Evolutionary conservation across 2,329 filamentous ascomycete species (phyloP), one percentile per base, ranked within the genome.

Genomic region (Nannizziopsis barbatae): DNA sequence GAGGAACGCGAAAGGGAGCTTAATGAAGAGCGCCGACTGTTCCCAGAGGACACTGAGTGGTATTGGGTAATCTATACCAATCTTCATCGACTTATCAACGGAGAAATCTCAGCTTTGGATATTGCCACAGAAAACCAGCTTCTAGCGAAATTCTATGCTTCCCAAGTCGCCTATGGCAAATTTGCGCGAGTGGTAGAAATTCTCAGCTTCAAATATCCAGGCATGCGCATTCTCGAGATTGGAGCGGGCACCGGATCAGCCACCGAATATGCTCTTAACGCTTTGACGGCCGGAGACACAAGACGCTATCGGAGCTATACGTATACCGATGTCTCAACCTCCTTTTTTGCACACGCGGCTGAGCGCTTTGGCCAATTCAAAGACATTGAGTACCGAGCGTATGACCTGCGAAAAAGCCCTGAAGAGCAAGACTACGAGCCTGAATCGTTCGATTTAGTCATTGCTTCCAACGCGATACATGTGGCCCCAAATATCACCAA

Each of bases 391-490:
- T 36, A 36, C 33, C 11, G 15, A 15, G 12, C 10, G 33, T 36
- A 4, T 9, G 33, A 70, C 48, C 55, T 70, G 20, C 61, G 65
- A 14, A 45, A 56, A 6, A 59, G 64, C 32, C 61, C 59, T 1
- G 17, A 51, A 3, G 49, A 50, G 0, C 68, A 72, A 52, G 65
- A 64, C 0, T 68, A 69, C 43, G 54, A 57, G 17, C 50, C 53
- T 12, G 55, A 51, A 5, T 54, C 45, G 32, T 62, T 66, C 40
- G 67, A 71, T 50, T 43, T 70, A 2, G 53, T 69, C 14, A 51
- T 70, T 31, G 67, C 65, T 1, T 56, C 56, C 33, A 62, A 66
- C 38, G 61, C 65, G 1, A 53, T 73, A 0, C 66, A 71, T 45
- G 65, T 65, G 1, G 70, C 68, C 8, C 33, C 2, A 14, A 35